Evolutionary conservation across 768 basidiomycete genomes (phyloP).

Genomic region (Asterophora parasitica): DNA sequence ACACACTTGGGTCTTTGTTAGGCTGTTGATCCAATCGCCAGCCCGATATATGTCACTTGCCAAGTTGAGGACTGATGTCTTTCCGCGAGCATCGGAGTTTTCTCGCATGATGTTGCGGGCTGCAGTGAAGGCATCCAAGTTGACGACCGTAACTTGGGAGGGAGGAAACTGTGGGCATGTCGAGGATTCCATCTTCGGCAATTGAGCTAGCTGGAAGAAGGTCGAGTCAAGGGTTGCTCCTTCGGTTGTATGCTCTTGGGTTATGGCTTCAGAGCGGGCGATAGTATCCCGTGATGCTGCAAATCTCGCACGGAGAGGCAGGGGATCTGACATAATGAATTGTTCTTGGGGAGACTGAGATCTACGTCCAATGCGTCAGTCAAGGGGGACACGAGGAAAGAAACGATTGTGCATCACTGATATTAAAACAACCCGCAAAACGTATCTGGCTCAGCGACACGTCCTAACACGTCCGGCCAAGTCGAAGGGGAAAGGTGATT

Average conservation of each 20-base stretch:
- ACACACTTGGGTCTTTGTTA: conserved; percentile 29
- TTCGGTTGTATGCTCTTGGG: conserved; percentile 20
- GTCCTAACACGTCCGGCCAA: background rate
- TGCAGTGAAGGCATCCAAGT: conserved; percentile 33
- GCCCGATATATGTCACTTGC: conserved; percentile 31
- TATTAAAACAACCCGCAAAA: background rate
- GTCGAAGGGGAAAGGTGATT: background rate
- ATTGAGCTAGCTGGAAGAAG: conserved; percentile 23
- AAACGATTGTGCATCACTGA: background rate
- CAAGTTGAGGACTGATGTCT: conserved; percentile 33
- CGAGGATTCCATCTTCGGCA: conserved; percentile 21
- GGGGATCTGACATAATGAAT: background rate
- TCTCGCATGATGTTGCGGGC: conserved; percentile 28
- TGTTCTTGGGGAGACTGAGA: background rate
- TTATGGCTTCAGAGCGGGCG: conserved; percentile 21
- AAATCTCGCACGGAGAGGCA: too few relatives aligned
- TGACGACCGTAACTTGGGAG: conserved; percentile 23
- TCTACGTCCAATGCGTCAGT: background rate
- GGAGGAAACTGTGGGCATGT: conserved; percentile 14
- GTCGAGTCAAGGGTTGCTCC: conserved; percentile 27
- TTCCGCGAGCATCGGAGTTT: conserved; percentile 21
- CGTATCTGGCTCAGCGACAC: background rate
- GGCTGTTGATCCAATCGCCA: conserved; percentile 27
- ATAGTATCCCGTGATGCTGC: conserved; percentile 27
- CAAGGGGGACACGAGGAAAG: background rate